phyloP scores from a whole-genome alignment of 306 rosid genomes.

The Sesbania bispinosa region DNA sequence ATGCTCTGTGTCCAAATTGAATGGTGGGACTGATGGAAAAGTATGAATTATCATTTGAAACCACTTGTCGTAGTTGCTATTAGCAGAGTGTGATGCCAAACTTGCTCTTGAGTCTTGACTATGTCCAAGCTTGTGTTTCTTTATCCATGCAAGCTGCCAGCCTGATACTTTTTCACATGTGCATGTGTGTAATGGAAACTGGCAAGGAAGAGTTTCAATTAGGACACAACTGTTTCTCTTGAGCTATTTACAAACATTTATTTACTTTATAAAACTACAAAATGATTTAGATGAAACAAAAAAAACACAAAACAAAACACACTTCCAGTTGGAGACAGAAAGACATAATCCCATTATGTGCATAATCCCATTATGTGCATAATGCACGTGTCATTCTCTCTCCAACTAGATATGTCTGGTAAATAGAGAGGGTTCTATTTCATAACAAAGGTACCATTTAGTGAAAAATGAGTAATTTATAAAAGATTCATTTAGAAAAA shows the following conservation, averaged over 20 bases:
- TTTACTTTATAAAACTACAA: background rate
- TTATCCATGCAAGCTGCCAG: no score
- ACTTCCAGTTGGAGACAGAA: no score
- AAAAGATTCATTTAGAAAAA: no score
- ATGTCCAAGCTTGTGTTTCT: background rate
- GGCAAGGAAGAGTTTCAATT: background rate
- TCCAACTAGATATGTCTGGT: no score
- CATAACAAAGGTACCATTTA: no score
- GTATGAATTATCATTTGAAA: background rate
- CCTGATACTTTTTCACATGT: background rate
- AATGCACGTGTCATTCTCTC: no score
- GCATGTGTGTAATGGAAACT: background rate
- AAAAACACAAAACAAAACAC: no score
- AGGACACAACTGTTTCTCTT: background rate
- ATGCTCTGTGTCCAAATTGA: background rate
- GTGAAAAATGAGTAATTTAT: no score
- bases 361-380: no score
- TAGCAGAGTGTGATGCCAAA: background rate
- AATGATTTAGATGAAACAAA: background rate
- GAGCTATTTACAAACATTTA: background rate
- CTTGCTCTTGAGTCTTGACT: background rate
- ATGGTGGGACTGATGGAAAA: background rate
- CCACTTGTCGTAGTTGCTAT: slow-evolving; percentile 1
- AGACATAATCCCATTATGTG: no score
- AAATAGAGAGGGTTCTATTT: no score